phyloP scores from a whole-genome alignment of 192 early-diverging fungal genomes.

The Thamnidium elegans region DNA sequence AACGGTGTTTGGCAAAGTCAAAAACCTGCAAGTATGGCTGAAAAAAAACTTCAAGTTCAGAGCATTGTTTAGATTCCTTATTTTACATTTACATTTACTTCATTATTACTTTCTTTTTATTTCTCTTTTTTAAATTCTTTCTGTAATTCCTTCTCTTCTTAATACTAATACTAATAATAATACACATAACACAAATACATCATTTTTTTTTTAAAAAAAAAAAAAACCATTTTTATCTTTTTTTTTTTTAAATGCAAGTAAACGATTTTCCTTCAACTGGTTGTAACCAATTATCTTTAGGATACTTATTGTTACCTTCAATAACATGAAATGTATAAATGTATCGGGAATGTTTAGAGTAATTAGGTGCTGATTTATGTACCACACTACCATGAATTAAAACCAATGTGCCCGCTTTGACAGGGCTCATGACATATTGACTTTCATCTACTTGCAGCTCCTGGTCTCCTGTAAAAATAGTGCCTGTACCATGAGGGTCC shows the following conservation, averaged over 20 bases:
- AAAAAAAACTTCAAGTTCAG: not conserved
- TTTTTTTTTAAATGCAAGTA: slow-evolving; percentile 8
- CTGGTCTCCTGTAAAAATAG: slow-evolving; percentile 54
- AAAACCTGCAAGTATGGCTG: not conserved
- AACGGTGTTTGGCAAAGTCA: slow-evolving; percentile 17
- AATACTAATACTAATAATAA: not conserved
- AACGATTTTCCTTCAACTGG: slow-evolving; percentile 10
- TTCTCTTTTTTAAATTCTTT: not conserved
- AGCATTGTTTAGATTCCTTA: not conserved
- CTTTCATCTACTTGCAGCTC: slow-evolving; percentile 41
- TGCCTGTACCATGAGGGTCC: slow-evolving; percentile 50
- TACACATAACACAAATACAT: not conserved
- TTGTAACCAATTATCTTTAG: slow-evolving; percentile 75
- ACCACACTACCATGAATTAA: slow-evolving; percentile 86
- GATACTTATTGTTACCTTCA: slow-evolving; percentile 71
- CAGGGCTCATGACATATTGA: slow-evolving; percentile 56
- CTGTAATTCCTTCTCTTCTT: not conserved
- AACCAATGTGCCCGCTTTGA: slow-evolving; percentile 74
- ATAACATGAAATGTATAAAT: slow-evolving; percentile 97
- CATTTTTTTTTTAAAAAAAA: no score
- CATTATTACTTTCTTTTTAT: slow-evolving; percentile 2
- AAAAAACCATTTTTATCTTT: no score
- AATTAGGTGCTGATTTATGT: slow-evolving; percentile 82
- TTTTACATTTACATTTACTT: not conserved
- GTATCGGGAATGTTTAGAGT: slow-evolving; percentile 71